Conservation (phyloP, 1,139 yeast genomes). For the Saccharomyces hybrid region DNA sequence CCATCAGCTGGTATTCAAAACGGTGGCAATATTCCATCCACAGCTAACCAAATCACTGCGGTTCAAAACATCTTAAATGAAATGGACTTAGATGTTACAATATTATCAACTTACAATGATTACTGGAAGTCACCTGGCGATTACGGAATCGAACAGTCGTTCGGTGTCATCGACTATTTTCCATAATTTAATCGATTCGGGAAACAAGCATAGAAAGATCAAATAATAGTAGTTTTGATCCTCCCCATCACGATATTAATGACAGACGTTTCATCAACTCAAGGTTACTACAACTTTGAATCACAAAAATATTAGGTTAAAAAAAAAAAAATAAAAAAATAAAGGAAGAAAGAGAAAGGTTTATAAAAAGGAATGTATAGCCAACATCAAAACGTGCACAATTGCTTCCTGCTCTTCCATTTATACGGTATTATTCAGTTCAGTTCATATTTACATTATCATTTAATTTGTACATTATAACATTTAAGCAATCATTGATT, state of each 20-base stretch:
- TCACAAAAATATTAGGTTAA: not conserved
- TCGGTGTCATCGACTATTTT: conserved; percentile 56
- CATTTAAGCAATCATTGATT: not conserved
- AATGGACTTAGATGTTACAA: conserved; percentile 51
- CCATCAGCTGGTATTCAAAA: conserved; percentile 67
- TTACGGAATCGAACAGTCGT: conserved; percentile 77
- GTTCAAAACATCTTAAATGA: conserved; percentile 51
- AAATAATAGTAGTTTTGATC: not conserved
- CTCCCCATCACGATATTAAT: not conserved
- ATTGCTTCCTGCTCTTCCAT: not conserved
- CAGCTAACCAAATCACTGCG: conserved; percentile 64
- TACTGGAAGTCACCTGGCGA: conserved; percentile 84
- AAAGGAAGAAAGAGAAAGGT: not conserved
- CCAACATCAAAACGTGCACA: not conserved
- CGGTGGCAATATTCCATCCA: conserved; percentile 67
- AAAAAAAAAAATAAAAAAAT: not conserved
- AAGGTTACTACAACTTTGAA: not conserved
- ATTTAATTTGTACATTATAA: not conserved
- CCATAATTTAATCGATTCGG: conserved; percentile 11
- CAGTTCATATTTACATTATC: not conserved
- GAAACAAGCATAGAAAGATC: not conserved
- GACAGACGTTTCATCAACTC: not conserved
- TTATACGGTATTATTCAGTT: not conserved
- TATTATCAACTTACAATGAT: conserved; percentile 72
- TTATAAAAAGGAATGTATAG: not conserved